phyloP scores from a whole-genome alignment of 2,329 filamentous ascomycete species.

The Colletotrichum salicis region DNA sequence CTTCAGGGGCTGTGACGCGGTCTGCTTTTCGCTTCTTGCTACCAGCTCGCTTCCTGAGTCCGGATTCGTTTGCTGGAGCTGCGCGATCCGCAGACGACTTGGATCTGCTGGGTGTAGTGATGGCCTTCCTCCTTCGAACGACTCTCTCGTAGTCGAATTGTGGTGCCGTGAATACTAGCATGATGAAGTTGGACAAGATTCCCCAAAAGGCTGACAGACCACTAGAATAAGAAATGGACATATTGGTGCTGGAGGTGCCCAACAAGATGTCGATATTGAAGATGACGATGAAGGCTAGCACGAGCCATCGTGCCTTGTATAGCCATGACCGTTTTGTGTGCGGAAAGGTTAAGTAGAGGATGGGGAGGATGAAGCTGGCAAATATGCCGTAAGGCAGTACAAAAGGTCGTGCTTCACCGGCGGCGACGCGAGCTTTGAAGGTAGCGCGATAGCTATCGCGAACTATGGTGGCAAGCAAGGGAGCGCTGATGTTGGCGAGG shows the following conservation, averaged over 20 bases:
- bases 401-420: slow-evolving; percentile 57
- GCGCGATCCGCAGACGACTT: slow-evolving; percentile 7
- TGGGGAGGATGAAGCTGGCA: slow-evolving; percentile 59
- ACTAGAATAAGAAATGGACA: slow-evolving; percentile 59
- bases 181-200: slow-evolving; percentile 58
- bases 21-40: slow-evolving; percentile 19
- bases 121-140: slow-evolving; percentile 46
- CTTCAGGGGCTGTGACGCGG: slow-evolving; percentile 23
- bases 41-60: slow-evolving; percentile 18
- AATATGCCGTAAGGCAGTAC: slow-evolving; percentile 63
- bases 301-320: slow-evolving; percentile 60
- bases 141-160: slow-evolving; percentile 67
- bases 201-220: slow-evolving; percentile 64
- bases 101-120: slow-evolving; percentile 11
- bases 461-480: slow-evolving; percentile 37
- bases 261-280: slow-evolving; percentile 57
- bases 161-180: slow-evolving; percentile 65
- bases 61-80: not conserved
- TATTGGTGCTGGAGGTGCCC: slow-evolving; percentile 60
- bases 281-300: slow-evolving; percentile 54
- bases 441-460: slow-evolving; percentile 46
- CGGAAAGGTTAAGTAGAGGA: slow-evolving; percentile 66
- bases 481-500: slow-evolving; percentile 27
- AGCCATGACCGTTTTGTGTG: slow-evolving; percentile 62
- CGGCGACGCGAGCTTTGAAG: slow-evolving; percentile 50